Conservation (phyloP, 2,329 filamentous ascomycete species). For the Clonostachys chloroleuca region DNA sequence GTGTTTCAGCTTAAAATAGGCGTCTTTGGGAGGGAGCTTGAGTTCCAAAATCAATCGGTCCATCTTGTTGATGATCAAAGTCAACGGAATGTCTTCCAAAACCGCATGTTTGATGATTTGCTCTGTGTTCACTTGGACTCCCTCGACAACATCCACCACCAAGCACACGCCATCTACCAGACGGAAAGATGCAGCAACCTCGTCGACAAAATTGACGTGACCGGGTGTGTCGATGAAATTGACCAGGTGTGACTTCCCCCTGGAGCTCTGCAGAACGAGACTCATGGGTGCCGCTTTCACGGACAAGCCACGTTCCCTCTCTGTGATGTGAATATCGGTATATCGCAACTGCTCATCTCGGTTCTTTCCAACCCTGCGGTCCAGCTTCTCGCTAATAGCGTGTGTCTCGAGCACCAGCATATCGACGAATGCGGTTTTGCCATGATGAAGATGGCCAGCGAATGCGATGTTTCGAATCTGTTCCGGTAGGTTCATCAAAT, state of each 20-base stretch:
- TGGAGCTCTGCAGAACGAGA: constrained; percentile 79
- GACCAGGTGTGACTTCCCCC: constrained; percentile 90
- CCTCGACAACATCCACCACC: constrained; percentile 94
- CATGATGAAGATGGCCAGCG: constrained; percentile 91
- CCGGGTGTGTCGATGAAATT: constrained; percentile 96
- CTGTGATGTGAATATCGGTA: constrained; percentile 85
- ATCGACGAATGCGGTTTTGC: constrained; percentile 97
- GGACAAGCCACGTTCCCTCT: constrained; percentile 85
- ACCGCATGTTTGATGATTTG: constrained; percentile 96
- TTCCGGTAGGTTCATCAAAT: constrained; percentile 93
- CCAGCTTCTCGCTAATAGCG: constrained; percentile 72
- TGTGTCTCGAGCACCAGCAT: constrained; percentile 97
- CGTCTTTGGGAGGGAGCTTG: constrained; percentile 88
- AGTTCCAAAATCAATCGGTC: constrained; percentile 91
- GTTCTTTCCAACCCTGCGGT: constrained; percentile 76
- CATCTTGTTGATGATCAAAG: constrained; percentile 94
- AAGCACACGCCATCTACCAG: constrained; percentile 89
- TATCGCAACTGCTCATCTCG: constrained; percentile 90
- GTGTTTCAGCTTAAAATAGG: constrained; percentile 98
- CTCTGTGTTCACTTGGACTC: constrained; percentile 97
- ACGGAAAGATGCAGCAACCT: constrained; percentile 83
- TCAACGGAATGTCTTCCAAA: constrained; percentile 82
- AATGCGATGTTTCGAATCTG: constrained; percentile 91
- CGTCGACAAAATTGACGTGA: constrained; percentile 97
- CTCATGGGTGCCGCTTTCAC: constrained; percentile 95